phyloP scores from a whole-genome alignment of 1,284 basidiomycete species.

The Cutaneotrichosporon curvatum region DNA sequence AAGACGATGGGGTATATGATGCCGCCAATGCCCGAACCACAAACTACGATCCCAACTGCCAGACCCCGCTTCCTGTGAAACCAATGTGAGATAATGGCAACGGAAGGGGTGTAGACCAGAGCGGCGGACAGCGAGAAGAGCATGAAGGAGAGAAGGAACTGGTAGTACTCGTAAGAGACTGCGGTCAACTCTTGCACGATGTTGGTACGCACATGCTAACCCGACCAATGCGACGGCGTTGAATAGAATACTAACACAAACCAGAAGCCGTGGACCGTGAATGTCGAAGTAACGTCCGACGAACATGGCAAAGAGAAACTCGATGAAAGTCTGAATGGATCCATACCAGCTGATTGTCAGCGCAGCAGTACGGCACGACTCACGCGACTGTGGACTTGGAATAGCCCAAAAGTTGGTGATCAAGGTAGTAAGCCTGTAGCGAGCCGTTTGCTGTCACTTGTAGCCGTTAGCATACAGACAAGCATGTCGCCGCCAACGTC shows the following conservation, averaged over 20 bases:
- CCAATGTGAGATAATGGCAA: constrained; percentile 41
- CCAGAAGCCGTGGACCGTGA: constrained; percentile 32
- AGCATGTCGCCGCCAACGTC: too few relatives aligned
- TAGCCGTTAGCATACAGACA: not conserved
- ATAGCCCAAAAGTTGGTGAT: constrained; percentile 31
- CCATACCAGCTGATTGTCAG: constrained; percentile 33
- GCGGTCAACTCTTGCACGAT: not conserved
- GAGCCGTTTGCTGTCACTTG: constrained; percentile 37
- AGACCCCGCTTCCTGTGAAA: constrained; percentile 35
- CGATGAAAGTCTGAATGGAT: constrained; percentile 30
- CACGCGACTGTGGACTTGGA: constrained; percentile 36
- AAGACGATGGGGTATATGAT: constrained; percentile 42
- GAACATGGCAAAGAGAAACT: constrained; percentile 31
- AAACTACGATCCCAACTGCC: constrained; percentile 38
- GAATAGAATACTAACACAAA: constrained; percentile 5
- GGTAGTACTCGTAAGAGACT: constrained; percentile 42
- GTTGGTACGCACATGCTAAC: constrained; percentile 35
- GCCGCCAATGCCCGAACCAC: constrained; percentile 39
- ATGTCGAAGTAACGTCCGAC: constrained; percentile 41
- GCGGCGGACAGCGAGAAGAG: constrained; percentile 34
- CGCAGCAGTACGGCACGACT: constrained; percentile 7
- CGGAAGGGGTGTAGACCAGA: constrained; percentile 36
- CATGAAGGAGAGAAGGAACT: constrained; percentile 38
- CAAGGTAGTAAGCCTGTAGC: constrained; percentile 35
- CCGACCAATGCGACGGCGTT: constrained; percentile 28